phyloP scores from a whole-genome alignment of 805 yeast genomes.

The Saturnispora kantuleensis region DNA sequence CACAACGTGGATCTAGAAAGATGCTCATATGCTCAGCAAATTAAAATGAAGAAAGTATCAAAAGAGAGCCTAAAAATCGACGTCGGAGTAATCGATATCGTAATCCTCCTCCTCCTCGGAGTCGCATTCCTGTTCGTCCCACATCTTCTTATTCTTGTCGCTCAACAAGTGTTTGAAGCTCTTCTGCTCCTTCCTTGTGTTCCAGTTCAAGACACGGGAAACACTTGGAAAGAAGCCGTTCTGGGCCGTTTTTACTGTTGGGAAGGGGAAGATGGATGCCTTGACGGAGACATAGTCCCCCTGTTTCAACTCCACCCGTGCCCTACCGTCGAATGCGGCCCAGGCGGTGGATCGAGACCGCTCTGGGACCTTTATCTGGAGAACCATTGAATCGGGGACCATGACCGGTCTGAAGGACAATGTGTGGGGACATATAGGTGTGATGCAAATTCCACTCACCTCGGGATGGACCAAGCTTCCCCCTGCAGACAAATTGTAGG shows the following conservation, averaged over 20 bases:
- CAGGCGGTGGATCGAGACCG: conserved; percentile 85
- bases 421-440: conserved; percentile 96
- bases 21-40: conserved; percentile 6
- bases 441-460: conserved; percentile 82
- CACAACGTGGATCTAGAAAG: background rate
- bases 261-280: conserved; percentile 89
- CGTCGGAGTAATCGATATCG: conserved; percentile 21
- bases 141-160: conserved; percentile 38
- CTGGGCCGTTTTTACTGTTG: conserved; percentile 70
- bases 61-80: conserved; percentile 17
- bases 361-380: conserved; percentile 71
- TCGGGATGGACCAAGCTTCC: conserved; percentile 93
- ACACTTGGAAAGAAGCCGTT: conserved; percentile 79
- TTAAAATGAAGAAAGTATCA: background rate
- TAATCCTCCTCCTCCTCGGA: conserved; percentile 8
- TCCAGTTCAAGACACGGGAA: conserved; percentile 86
- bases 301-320: conserved; percentile 64
- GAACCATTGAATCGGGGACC: conserved; percentile 84
- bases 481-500: conserved; percentile 90
- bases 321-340: conserved; percentile 94
- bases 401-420: conserved; percentile 86
- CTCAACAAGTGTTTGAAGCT: conserved; percentile 58
- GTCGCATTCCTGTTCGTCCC: conserved; percentile 8
- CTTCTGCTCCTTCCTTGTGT: conserved; percentile 79
- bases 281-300: conserved; percentile 82